phyloP scores from a whole-genome alignment of 1,284 basidiomycete genomes.

The Irpex rosettiformis region DNA sequence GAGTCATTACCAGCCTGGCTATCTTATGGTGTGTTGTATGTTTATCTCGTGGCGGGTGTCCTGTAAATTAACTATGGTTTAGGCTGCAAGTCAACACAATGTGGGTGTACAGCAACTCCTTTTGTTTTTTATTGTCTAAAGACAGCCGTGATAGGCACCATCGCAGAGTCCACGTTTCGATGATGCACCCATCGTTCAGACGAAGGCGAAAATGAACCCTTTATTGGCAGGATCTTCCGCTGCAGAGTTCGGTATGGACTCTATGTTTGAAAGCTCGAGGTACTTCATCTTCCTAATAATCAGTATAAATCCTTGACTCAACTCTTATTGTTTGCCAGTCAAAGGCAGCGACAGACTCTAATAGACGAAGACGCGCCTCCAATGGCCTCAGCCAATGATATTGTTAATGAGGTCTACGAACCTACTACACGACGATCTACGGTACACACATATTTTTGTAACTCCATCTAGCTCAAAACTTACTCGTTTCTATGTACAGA shows the following conservation, averaged over 20 bases:
- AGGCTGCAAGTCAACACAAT: slow-evolving; percentile 61
- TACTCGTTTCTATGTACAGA: slow-evolving; percentile 19
- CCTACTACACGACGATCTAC: slow-evolving; percentile 39
- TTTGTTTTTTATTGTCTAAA: background rate
- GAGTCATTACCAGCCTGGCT: slow-evolving; percentile 72
- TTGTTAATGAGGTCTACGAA: slow-evolving; percentile 56
- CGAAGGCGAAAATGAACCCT: slow-evolving; percentile 74
- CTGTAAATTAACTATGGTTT: slow-evolving; percentile 4
- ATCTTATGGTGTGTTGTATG: slow-evolving; percentile 54
- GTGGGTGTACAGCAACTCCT: slow-evolving; percentile 28
- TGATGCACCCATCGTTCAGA: slow-evolving; percentile 66
- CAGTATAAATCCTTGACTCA: background rate
- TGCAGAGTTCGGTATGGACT: slow-evolving; percentile 72
- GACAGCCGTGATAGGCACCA: slow-evolving; percentile 38
- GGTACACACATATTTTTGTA: slow-evolving; percentile 33
- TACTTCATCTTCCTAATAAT: slow-evolving; percentile 25
- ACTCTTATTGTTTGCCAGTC: slow-evolving; percentile 8
- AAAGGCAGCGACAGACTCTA: slow-evolving; percentile 54
- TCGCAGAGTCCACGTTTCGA: slow-evolving; percentile 60
- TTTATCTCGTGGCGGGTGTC: slow-evolving; percentile 14
- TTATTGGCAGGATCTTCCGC: slow-evolving; percentile 56
- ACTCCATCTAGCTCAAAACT: slow-evolving; percentile 20
- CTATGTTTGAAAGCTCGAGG: slow-evolving; percentile 74
- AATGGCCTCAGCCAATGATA: slow-evolving; percentile 64
- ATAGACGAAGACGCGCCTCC: slow-evolving; percentile 75